Evolutionary conservation across 257 asterid species (phyloP), one percentile per base, ranked within the genome.

Genomic region (Nicotiana obtusifolia): DNA sequence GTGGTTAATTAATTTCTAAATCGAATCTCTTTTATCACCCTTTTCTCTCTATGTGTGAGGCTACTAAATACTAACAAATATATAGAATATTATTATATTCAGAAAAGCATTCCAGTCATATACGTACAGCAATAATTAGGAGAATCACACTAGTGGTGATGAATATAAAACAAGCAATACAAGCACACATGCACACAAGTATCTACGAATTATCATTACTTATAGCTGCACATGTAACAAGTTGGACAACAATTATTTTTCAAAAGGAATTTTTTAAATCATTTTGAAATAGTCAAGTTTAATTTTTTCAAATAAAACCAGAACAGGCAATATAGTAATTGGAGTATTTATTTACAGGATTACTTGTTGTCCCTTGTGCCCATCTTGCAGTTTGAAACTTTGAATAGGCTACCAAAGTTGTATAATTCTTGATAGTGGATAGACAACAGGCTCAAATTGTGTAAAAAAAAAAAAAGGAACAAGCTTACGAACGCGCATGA

Each of bases 401-500:
- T 81, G 88, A 56, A 86, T 73, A 76, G 90, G 88, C 28, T 91
- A 90, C 41, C 88, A 28, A 62, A 28, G 68, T 7, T 9, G 68
- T 62, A 62, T 28, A 28, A n/a, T 62, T 13, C 28, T 20, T 62
- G 17, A 62, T n/a, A 62, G 5, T n/a, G 10, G 30, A 62, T 28
- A 8, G 31, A 62, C 68, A 62, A 20, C 13, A n/a, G 33, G 17
- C 28, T 11, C 68, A 28, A 53, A 53, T 15, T 53, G n/a, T 53
- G 6, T 4, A 53, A 53, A 15, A 1, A 53, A 53, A 15, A 1
- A 53, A 49, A 53, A 53, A 53, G 10, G 57, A 13, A 52, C n/a
- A 52, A 14, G 17, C 19, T 53, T 13, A 15, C 15, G 3, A 14
- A 53, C 59, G 59, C 3, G 59, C 20, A 53, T 53, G 19, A 53